Percentiles rank a stretch among this genome's conserved stretches.
phyloP scores from a whole-genome alignment of 2,329 filamentous ascomycete genomes.

The Coniella vitis region DNA sequence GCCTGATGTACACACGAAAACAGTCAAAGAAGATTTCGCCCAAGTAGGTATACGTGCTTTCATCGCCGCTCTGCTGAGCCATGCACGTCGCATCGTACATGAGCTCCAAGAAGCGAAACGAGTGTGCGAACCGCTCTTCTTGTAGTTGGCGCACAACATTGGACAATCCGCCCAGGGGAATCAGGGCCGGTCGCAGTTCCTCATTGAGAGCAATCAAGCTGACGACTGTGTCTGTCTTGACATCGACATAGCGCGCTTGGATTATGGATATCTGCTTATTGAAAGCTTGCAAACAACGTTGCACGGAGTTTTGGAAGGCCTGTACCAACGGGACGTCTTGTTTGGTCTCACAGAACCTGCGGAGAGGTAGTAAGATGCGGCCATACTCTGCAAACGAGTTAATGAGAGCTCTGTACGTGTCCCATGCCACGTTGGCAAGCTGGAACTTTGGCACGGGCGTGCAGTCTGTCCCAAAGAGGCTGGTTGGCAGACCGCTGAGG shows the following conservation, averaged over 20 bases:
- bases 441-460: slow-evolving; percentile 36
- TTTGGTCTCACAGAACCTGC: slow-evolving; percentile 33
- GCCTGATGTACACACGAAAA: slow-evolving; percentile 73
- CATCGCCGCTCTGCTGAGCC: slow-evolving; percentile 63
- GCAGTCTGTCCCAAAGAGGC: slow-evolving; percentile 52
- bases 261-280: slow-evolving; percentile 51
- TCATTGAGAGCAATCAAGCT: slow-evolving; percentile 59
- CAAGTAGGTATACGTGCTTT: slow-evolving; percentile 54
- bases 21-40: slow-evolving; percentile 71
- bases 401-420: slow-evolving; percentile 43
- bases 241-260: slow-evolving; percentile 53
- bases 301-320: slow-evolving; percentile 61
- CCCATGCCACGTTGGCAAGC: slow-evolving; percentile 41
- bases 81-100: slow-evolving; percentile 65
- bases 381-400: slow-evolving; percentile 41
- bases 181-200: slow-evolving; percentile 47
- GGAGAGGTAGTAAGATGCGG: slow-evolving; percentile 37
- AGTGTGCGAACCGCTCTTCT: slow-evolving; percentile 38
- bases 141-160: slow-evolving; percentile 54
- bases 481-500: slow-evolving; percentile 71
- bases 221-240: slow-evolving; percentile 47
- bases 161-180: slow-evolving; percentile 53
- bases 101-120: slow-evolving; percentile 72
- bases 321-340: slow-evolving; percentile 57
- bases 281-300: slow-evolving; percentile 49